A percentile compares a stretch with the other conserved stretches of the same genome.
These are phyloP conservation scores for Lactifluus subvellereus DNA, from an alignment of 768 basidiomycete species.

Conservation along the genomic window DNA sequence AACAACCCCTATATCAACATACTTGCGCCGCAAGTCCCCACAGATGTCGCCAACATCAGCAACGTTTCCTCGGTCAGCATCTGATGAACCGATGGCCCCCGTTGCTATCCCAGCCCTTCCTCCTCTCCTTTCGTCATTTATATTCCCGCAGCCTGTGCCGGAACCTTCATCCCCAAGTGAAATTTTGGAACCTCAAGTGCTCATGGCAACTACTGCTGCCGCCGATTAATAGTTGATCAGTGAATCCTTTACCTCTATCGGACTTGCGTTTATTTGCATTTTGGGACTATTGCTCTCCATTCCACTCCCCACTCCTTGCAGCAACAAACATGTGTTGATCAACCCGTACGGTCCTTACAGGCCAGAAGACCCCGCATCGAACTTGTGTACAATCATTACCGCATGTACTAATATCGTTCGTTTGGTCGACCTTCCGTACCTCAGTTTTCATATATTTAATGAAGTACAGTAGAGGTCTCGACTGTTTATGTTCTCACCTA, in stretches of 20 bases:
- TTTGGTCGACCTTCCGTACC: conserved; percentile 1
- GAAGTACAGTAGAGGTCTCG: not conserved
- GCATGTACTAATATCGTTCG: conserved; percentile 14
- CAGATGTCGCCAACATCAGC: conserved; percentile 55
- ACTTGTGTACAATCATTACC: conserved; percentile 17
- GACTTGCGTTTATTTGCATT: not conserved
- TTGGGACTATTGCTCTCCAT: conserved; percentile 10
- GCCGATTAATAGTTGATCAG: not conserved
- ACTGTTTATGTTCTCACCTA: conserved; percentile 31
- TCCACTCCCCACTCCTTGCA: conserved; percentile 1
- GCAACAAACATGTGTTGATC: conserved; percentile 11
- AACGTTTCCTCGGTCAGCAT: conserved; percentile 31
- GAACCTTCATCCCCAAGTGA: conserved; percentile 5
- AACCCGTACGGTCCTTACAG: conserved; percentile 12
- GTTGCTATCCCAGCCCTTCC: conserved; percentile 65
- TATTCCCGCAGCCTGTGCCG: conserved; percentile 20
- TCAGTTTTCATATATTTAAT: conserved; percentile 4
- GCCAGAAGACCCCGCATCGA: conserved; percentile 3
- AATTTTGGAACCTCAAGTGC: not conserved
- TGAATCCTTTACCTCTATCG: not conserved
- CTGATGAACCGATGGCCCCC: conserved; percentile 39
- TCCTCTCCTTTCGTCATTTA: conserved; percentile 37
- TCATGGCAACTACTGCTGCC: conserved; percentile 4
- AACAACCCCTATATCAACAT: conserved; percentile 69
- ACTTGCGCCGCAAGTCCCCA: conserved; percentile 74